phyloP scores from a whole-genome alignment of 2,329 filamentous ascomycete genomes.

The Microcyclospora pomicola region DNA sequence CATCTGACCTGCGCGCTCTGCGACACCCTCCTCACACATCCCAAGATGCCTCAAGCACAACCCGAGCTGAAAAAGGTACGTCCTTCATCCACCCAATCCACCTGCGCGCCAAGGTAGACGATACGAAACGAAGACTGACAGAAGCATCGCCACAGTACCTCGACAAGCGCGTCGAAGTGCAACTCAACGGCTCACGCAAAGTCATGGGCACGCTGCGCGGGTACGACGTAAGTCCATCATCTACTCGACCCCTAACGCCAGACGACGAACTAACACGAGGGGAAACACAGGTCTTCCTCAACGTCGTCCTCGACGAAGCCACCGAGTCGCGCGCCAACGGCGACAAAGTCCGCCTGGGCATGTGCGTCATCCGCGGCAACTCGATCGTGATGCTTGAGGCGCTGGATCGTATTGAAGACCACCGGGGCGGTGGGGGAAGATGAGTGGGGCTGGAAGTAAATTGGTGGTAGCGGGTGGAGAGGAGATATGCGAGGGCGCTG shows the following conservation, averaged over 20 bases:
- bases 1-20: no score
- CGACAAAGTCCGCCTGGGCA: constrained; percentile 73
- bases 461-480: no score
- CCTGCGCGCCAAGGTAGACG: not conserved
- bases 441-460: not conserved
- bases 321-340: constrained; percentile 87
- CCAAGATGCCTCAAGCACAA: constrained; percentile 89
- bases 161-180: constrained; percentile 96
- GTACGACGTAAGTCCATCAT: constrained; percentile 78
- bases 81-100: constrained; percentile 2
- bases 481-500: no score
- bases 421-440: constrained; percentile 13
- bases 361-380: constrained; percentile 77
- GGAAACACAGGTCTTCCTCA: constrained; percentile 72
- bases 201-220: constrained; percentile 88
- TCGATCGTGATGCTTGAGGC: constrained; percentile 92
- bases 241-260: not conserved
- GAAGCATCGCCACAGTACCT: constrained; percentile 57
- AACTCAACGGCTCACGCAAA: constrained; percentile 94
- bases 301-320: constrained; percentile 94
- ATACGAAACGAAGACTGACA: not conserved
- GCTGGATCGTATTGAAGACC: constrained; percentile 25
- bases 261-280: not conserved
- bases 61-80: constrained; percentile 95
- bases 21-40: not conserved